Conservation (phyloP, 768 basidiomycete genomes). For the Rhodocollybia butyracea region DNA sequence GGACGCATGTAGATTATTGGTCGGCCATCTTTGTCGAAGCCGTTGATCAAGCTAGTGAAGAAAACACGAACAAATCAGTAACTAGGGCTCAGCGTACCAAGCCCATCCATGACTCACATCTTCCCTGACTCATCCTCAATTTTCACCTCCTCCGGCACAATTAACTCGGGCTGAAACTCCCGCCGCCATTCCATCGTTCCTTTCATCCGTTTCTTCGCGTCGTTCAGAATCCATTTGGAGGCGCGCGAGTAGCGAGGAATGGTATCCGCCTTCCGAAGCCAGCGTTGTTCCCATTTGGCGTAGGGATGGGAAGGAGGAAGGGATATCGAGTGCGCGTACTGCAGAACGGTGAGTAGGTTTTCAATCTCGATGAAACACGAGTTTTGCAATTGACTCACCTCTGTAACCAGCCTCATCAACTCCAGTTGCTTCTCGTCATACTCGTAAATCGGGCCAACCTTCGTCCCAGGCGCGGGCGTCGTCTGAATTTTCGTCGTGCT, state of each 20-base stretch:
- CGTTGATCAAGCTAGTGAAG: slow-evolving; percentile 62
- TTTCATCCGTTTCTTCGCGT: slow-evolving; percentile 76
- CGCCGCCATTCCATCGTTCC: slow-evolving; percentile 82
- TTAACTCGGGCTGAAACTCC: slow-evolving; percentile 82
- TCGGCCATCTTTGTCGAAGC: slow-evolving; percentile 84
- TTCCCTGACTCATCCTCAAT: slow-evolving; percentile 85
- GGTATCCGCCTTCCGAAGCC: slow-evolving; percentile 68
- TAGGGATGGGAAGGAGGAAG: slow-evolving; percentile 72
- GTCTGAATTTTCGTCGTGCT: slow-evolving; percentile 47
- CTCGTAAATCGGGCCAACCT: slow-evolving; percentile 49
- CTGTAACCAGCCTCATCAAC: slow-evolving; percentile 56
- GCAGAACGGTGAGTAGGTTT: neutral
- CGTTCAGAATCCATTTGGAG: slow-evolving; percentile 76
- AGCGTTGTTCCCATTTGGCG: slow-evolving; percentile 71
- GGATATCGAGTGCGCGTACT: slow-evolving; percentile 68
- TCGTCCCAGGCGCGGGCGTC: slow-evolving; percentile 48
- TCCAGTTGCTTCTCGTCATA: slow-evolving; percentile 64
- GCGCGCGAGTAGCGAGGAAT: slow-evolving; percentile 80
- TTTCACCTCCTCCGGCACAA: slow-evolving; percentile 75
- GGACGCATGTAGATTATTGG: slow-evolving; percentile 89
- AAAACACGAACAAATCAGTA: neutral
- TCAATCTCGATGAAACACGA: neutral
- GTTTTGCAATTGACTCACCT: slow-evolving; percentile 40
- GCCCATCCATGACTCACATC: slow-evolving; percentile 51
- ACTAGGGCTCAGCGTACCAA: neutral